Conservation (phyloP, 768 basidiomycete species). For the Boletus vermiculosoides region DNA sequence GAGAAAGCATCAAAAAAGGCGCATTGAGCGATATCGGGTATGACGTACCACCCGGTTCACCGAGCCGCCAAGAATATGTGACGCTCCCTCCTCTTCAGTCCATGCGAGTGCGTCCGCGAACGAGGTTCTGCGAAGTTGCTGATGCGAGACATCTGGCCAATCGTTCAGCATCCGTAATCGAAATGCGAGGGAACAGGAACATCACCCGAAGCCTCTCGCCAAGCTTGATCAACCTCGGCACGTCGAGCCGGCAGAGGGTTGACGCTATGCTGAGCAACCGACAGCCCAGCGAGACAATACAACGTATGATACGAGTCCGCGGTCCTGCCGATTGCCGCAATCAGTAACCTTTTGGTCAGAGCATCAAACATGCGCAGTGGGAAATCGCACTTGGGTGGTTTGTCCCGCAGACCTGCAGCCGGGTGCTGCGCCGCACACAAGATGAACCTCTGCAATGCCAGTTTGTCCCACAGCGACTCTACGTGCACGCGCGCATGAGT, state of each 20-base stretch:
- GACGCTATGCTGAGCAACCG: slow-evolving; percentile 82
- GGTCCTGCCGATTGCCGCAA: slow-evolving; percentile 41
- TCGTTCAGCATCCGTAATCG: slow-evolving; percentile 7
- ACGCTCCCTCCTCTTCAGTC: slow-evolving; percentile 63
- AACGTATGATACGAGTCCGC: slow-evolving; percentile 95
- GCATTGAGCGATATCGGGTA: not conserved
- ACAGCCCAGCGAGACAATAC: slow-evolving; percentile 89
- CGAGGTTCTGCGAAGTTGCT: slow-evolving; percentile 40
- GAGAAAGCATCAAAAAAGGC: not conserved
- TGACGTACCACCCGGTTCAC: slow-evolving; percentile 59
- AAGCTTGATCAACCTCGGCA: slow-evolving; percentile 35
- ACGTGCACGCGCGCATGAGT: not conserved
- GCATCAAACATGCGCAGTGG: not conserved
- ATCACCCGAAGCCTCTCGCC: slow-evolving; percentile 34
- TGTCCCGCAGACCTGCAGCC: slow-evolving; percentile 87
- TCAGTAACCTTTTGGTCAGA: not conserved
- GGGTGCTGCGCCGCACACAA: slow-evolving; percentile 83
- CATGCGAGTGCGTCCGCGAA: slow-evolving; percentile 62
- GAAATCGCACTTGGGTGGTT: slow-evolving; percentile 83
- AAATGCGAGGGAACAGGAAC: not conserved
- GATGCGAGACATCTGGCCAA: slow-evolving; percentile 21
- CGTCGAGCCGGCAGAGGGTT: slow-evolving; percentile 42
- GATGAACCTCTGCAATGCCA: slow-evolving; percentile 84
- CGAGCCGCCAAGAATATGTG: slow-evolving; percentile 55
- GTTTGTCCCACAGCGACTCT: slow-evolving; percentile 55